phyloP scores from a whole-genome alignment of 805 yeast species.

The Suhomyces faveliae region DNA sequence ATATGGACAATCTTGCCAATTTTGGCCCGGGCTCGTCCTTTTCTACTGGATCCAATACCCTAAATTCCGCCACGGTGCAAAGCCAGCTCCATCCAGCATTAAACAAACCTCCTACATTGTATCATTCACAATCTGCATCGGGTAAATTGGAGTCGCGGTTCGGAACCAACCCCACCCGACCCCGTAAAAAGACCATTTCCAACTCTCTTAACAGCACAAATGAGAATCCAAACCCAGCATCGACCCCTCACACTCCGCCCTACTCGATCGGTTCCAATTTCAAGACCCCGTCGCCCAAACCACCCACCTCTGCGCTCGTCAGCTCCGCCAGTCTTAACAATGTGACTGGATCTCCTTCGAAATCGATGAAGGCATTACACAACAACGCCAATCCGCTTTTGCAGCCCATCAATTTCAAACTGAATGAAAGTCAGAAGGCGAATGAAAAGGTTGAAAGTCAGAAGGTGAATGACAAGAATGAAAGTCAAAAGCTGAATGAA shows the following conservation, averaged over 20 bases:
- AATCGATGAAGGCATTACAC: slow-evolving; percentile 52
- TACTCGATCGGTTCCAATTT: slow-evolving; percentile 33
- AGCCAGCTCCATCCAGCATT: slow-evolving; percentile 18
- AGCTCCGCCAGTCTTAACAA: slow-evolving; percentile 13
- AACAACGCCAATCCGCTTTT: slow-evolving; percentile 45
- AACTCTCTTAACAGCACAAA: slow-evolving; percentile 27
- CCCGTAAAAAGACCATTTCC: slow-evolving; percentile 40
- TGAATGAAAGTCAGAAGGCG: slow-evolving; percentile 3
- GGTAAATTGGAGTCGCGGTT: slow-evolving; percentile 34
- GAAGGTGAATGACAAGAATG: too few relatives aligned
- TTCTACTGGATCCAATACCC: neutral
- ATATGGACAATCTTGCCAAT: slow-evolving; percentile 46
- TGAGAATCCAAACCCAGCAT: slow-evolving; percentile 5
- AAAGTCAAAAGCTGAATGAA: too few relatives aligned
- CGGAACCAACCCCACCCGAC: slow-evolving; percentile 19
- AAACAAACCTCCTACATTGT: slow-evolving; percentile 42
- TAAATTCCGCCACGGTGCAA: neutral
- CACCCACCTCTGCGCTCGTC: slow-evolving; percentile 20
- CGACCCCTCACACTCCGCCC: slow-evolving; percentile 41
- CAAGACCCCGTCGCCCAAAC: slow-evolving; percentile 39
- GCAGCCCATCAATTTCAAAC: slow-evolving; percentile 55
- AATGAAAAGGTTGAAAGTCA: too few relatives aligned
- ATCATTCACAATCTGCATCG: slow-evolving; percentile 45
- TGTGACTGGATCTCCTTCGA: slow-evolving; percentile 37
- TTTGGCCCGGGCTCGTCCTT: slow-evolving; percentile 11